Base-by-base conservation (phyloP, 1,139 yeast genomes). In the Blastobotrys elegans region DNA sequence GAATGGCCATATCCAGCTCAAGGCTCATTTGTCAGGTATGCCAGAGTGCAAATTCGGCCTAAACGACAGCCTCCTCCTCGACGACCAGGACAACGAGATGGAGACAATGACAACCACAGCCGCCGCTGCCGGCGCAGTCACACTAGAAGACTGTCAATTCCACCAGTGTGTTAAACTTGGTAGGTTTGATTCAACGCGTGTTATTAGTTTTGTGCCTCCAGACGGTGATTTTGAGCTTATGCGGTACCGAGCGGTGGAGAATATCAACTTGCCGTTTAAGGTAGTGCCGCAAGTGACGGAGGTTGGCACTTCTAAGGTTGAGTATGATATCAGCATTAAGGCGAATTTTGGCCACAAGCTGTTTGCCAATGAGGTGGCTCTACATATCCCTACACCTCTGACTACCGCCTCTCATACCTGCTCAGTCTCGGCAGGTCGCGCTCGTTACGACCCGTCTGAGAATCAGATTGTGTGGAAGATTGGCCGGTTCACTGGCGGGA, bases 211-310 rank as follows among this genome's bases (percentile, higher is more conserved):
- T 57, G 74, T 83, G 11, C 96, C 96, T 4, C 96, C 97, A 1
- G 97, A 90, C 67, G 97, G 97, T 0, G 84, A 82, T 49, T 88
- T 88, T 64, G 95, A 89, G 63, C 75, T 92, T 50, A 84, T 92
- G 94, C 72, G 80, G 40, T 90, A 90, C 73, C 76, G 76, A 48
- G 75, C 77, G 47, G 63, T 61, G 7, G 77, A 79, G 57, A 80
- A 81, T 57, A 69, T 82, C 53, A 77, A 77, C 50, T 61, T 87
- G 22, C 98, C 97, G 2, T 85, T 89, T 64, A 72, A 74, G 47
- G 75, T 88, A 11, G 69, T 74, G n/a, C 84, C 94, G 1, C 64
- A 74, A 40, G 77, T 84, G 2, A 73, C 75, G 22, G 79, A 77
- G 48, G 60, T 70, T n/a, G 83, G 81, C 2, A 62, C 70, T 37